A percentile compares a stretch with the other conserved stretches of the same genome.
Evolutionary conservation across 1,284 basidiomycete species (phyloP).

Genomic region (Schizophyllum commune): DNA sequence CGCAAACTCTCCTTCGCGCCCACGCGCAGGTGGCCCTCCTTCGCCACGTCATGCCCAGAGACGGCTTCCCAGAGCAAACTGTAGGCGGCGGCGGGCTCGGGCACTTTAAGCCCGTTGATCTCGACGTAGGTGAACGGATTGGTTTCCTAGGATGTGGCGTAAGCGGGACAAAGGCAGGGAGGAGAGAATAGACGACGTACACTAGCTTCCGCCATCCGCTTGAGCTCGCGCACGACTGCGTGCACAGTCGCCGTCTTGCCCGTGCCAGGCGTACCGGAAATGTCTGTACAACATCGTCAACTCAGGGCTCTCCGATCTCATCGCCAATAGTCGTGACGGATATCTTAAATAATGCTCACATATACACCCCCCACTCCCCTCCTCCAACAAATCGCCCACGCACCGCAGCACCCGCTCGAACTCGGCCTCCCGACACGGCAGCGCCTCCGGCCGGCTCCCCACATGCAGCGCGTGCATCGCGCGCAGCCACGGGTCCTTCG

Average conservation of each 20-base stretch:
- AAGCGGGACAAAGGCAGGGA: not conserved
- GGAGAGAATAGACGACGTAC: conserved; percentile 33
- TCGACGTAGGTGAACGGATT: conserved; percentile 96
- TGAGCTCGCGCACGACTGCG: conserved; percentile 82
- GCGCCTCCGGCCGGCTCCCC: conserved; percentile 81
- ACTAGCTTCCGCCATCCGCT: conserved; percentile 75
- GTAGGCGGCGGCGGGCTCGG: conserved; percentile 85
- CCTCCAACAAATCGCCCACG: conserved; percentile 83
- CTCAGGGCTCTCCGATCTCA: no score
- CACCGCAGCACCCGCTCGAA: conserved; percentile 72
- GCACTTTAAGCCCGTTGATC: conserved; percentile 93
- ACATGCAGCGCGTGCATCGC: conserved; percentile 91
- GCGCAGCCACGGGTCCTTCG: conserved; percentile 72
- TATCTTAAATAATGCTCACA: no score
- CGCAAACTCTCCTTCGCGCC: conserved; percentile 68
- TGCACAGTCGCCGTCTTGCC: conserved; percentile 99
- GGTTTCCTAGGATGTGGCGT: conserved; percentile 53
- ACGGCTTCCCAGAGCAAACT: conserved; percentile 85
- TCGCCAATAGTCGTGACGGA: no score
- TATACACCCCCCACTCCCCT: conserved; percentile 91
- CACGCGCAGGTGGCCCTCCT: conserved; percentile 55
- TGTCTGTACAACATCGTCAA: conserved; percentile 48
- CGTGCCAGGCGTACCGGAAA: conserved; percentile 96
- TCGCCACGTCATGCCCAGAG: conserved; percentile 60
- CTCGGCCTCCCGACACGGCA: conserved; percentile 90